Evolutionary conservation across 2,329 filamentous ascomycete genomes (phyloP).

Genomic region (Phaeosphaeriaceae sp.): DNA sequence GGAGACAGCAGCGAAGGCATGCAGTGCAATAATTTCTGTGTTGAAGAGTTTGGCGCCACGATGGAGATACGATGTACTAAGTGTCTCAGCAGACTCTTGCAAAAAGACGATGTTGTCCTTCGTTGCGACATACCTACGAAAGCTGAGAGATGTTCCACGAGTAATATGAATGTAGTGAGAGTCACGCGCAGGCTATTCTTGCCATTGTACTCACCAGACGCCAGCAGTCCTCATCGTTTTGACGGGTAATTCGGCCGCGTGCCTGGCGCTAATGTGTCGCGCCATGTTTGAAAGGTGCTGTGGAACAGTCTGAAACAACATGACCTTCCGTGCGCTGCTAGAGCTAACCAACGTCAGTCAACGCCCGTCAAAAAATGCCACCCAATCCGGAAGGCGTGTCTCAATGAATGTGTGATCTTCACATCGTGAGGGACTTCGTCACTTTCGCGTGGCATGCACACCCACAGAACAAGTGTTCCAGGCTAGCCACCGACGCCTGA

Average conservation of each 20-base stretch:
- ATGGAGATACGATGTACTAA: not conserved
- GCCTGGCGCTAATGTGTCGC: constrained; percentile 5
- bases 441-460: constrained; percentile 3
- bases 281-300: constrained; percentile 4
- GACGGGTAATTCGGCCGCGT: not conserved
- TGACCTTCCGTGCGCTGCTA: not conserved
- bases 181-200: not conserved
- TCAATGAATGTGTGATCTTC: constrained; percentile 20
- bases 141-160: not conserved
- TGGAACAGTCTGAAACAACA: constrained; percentile 3
- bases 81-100: not conserved
- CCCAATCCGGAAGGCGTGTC: not conserved
- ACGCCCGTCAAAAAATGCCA: not conserved
- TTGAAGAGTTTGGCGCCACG: not conserved
- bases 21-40: not conserved
- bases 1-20: not conserved
- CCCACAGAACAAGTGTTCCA: constrained; percentile 1
- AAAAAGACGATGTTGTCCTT: not conserved
- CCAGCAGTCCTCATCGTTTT: not conserved
- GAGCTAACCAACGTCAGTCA: not conserved
- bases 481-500: constrained; percentile 1
- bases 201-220: not conserved
- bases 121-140: not conserved
- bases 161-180: not conserved
- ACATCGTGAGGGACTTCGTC: constrained; percentile 14